Evolutionary conservation across 202 grass and related monocot genomes (phyloP).

Genomic region (Eragrostis tef): DNA sequence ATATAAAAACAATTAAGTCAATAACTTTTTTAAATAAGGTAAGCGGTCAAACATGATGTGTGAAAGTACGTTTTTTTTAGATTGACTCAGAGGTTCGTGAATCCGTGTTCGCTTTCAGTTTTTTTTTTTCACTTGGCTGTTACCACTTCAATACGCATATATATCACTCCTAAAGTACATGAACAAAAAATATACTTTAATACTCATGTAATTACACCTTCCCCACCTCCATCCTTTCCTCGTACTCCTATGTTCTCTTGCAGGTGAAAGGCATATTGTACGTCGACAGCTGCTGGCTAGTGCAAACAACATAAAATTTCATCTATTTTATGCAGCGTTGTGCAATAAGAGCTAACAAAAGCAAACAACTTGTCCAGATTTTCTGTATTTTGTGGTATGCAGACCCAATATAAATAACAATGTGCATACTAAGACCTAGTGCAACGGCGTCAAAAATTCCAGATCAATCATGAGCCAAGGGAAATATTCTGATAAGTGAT

Average conservation of each 20-base stretch:
- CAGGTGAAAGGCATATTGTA: neutral
- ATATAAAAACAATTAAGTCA: too few relatives aligned
- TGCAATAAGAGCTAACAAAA: neutral
- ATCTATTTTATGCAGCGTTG: neutral
- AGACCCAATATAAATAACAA: neutral
- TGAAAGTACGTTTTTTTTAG: neutral
- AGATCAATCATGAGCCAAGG: too few relatives aligned
- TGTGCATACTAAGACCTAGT: too few relatives aligned
- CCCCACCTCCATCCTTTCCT: neutral
- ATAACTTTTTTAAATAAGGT: too few relatives aligned
- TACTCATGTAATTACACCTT: neutral
- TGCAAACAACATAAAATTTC: neutral
- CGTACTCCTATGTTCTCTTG: neutral
- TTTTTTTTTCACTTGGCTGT: neutral
- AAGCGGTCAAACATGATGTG: too few relatives aligned
- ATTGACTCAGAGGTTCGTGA: neutral
- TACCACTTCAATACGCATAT: too few relatives aligned
- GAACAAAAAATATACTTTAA: neutral
- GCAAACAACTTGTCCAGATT: neutral
- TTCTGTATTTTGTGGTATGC: neutral
- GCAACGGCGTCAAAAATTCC: too few relatives aligned
- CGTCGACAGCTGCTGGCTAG: neutral
- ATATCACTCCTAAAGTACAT: neutral
- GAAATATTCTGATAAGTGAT: too few relatives aligned
- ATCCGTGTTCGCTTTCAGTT: neutral